A percentile compares a stretch with the other conserved stretches of the same genome.
These are phyloP conservation scores for Coemansia sp. DNA, from an alignment of 192 early-diverging fungal species.

Conservation along the genomic window DNA sequence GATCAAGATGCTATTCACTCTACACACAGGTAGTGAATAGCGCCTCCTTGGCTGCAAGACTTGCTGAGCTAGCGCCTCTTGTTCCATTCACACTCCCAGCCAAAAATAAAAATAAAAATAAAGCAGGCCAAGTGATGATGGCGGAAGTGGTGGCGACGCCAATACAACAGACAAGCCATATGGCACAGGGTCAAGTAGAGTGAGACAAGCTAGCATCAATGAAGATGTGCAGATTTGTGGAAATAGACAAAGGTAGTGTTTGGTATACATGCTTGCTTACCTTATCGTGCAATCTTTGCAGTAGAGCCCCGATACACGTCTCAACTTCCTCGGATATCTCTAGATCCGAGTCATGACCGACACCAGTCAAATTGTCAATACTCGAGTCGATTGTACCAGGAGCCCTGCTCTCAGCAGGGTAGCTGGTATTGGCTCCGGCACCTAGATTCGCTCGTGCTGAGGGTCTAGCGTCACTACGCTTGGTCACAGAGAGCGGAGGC, in stretches of 20 bases:
- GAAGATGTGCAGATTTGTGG: background rate
- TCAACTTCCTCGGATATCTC: constrained; percentile 87
- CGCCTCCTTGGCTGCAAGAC: background rate
- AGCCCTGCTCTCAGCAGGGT: background rate
- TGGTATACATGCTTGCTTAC: constrained; percentile 37
- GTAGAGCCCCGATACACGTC: constrained; percentile 77
- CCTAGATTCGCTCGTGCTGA: constrained; percentile 28
- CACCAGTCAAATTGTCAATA: background rate
- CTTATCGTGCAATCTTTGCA: constrained; percentile 83
- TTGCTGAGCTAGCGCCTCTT: background rate
- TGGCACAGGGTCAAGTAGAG: background rate
- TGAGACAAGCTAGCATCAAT: background rate
- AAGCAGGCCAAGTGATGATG: background rate
- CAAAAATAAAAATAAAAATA: background rate
- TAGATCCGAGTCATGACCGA: constrained; percentile 57
- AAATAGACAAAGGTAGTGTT: background rate
- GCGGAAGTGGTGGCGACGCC: background rate
- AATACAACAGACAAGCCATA: background rate
- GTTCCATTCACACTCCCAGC: background rate
- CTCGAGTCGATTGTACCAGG: background rate
- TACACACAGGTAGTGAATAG: background rate
- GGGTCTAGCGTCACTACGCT: constrained; percentile 64
- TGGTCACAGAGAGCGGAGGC: constrained; percentile 62
- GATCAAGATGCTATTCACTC: background rate
- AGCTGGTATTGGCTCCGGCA: background rate